A percentile compares a stretch with the other conserved stretches of the same genome.
phyloP scores from a whole-genome alignment of 2,329 filamentous ascomycete species.

The Trichoderma sp. region DNA sequence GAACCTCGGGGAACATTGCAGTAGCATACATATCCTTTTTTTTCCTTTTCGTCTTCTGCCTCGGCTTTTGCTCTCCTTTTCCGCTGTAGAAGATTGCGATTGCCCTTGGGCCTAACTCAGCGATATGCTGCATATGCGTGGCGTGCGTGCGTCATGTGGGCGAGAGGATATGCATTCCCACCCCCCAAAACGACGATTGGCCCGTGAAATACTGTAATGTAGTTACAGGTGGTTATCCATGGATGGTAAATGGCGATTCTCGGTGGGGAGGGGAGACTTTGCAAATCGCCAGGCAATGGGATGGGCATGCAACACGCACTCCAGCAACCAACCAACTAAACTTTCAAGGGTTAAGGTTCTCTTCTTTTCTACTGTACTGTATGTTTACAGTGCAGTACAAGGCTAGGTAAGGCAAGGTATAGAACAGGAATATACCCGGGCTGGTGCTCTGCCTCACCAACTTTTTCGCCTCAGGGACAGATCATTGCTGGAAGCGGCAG shows the following conservation, averaged over 20 bases:
- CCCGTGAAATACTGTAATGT: not conserved
- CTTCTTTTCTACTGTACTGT: not conserved
- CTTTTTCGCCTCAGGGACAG: not conserved
- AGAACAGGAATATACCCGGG: not conserved
- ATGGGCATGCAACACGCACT: too few relatives aligned
- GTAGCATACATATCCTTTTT: not conserved
- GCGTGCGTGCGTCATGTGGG: not conserved
- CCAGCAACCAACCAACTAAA: not conserved
- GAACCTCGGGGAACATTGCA: not conserved
- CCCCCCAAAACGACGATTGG: not conserved
- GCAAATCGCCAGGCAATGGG: too few relatives aligned
- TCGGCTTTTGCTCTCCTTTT: not conserved
- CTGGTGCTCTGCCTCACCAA: not conserved
- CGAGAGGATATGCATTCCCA: not conserved
- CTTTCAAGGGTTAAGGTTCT: not conserved
- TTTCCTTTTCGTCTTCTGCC: not conserved
- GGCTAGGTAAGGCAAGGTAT: too few relatives aligned
- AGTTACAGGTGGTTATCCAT: too few relatives aligned
- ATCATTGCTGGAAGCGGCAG: not conserved
- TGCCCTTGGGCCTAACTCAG: not conserved
- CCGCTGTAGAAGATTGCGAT: not conserved
- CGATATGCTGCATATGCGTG: constrained; percentile 12
- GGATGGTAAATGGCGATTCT: not conserved
- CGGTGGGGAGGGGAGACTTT: not conserved
- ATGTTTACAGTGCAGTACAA: too few relatives aligned